phyloP scores from a whole-genome alignment of 106 monocot species.

The Allium fistulosum region DNA sequence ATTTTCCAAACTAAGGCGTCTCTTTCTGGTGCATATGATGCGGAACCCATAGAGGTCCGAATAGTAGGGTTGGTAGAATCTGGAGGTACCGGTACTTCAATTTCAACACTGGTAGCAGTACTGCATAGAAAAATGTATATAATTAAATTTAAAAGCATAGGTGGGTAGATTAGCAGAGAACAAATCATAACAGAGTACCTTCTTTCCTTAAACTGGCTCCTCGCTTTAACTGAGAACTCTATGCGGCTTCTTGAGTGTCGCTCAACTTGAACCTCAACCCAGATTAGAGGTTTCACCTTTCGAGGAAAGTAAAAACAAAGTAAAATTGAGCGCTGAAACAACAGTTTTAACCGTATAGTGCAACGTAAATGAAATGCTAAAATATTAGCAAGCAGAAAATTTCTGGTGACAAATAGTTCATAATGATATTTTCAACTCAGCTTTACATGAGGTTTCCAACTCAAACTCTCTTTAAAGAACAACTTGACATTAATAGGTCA shows the following conservation, averaged over 20 bases:
- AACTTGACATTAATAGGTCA: too few species aligned
- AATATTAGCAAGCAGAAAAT: too few species aligned
- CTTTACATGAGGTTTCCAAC: too few species aligned
- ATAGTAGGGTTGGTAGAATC: constrained; percentile 84
- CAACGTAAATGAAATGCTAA: too few species aligned
- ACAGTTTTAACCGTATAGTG: too few species aligned
- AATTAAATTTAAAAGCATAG: neutral
- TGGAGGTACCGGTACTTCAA: constrained; percentile 80
- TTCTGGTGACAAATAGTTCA: too few species aligned
- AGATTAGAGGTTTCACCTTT: constrained; percentile 88
- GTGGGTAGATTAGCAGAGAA: neutral
- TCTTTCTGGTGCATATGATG: constrained; percentile 83
- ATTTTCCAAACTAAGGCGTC: constrained; percentile 97
- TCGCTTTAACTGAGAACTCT: constrained; percentile 83
- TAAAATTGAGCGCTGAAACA: neutral
- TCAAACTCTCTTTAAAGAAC: too few species aligned
- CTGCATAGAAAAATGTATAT: constrained; percentile 24
- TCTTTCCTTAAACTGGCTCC: constrained; percentile 97
- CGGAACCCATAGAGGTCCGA: constrained; percentile 90
- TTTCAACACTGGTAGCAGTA: constrained; percentile 90
- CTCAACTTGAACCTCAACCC: constrained; percentile 98
- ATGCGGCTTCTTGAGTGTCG: constrained; percentile 95
- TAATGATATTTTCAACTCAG: too few species aligned
- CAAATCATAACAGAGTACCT: constrained; percentile 33
- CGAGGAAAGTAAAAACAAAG: neutral